phyloP scores from a whole-genome alignment of 139 green algal species.

The Pseudopediastrum boryanum region DNA sequence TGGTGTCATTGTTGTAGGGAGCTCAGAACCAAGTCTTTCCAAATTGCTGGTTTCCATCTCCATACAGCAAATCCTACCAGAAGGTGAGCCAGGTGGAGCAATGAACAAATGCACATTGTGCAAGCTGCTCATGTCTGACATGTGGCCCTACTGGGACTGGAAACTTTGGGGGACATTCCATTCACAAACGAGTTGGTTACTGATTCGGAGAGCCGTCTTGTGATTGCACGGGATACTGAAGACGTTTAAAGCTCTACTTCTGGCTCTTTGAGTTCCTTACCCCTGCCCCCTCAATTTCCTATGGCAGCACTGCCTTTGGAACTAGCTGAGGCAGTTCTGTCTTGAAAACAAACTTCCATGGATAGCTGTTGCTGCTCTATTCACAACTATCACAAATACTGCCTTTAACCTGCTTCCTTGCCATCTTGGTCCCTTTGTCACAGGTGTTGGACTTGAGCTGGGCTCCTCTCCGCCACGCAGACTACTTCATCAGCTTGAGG shows the following conservation, averaged over 20 bases:
- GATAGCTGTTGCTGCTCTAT: too few species aligned
- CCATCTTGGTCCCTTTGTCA: not conserved
- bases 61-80: conserved; percentile 2
- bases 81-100: not conserved
- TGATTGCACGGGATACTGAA: not conserved
- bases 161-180: too few species aligned
- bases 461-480: conserved; percentile 29
- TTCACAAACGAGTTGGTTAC: too few species aligned
- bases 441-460: conserved; percentile 34
- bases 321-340: not conserved
- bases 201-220: too few species aligned
- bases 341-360: not conserved
- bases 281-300: not conserved
- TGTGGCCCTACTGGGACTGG: not conserved
- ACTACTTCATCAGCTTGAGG: not conserved
- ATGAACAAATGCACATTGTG: not conserved
- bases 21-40: conserved; percentile 4
- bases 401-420: not conserved
- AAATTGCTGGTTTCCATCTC: conserved; percentile 28
- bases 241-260: not conserved
- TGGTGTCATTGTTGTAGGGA: not conserved
- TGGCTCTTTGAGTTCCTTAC: not conserved
- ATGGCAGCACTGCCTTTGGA: not conserved
- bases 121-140: not conserved
- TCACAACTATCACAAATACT: not conserved